A percentile compares a stretch with the other conserved stretches of the same genome.
These are phyloP conservation scores for Lactifluus volemus DNA, from an alignment of 768 basidiomycete species.

Conservation along the genomic window DNA sequence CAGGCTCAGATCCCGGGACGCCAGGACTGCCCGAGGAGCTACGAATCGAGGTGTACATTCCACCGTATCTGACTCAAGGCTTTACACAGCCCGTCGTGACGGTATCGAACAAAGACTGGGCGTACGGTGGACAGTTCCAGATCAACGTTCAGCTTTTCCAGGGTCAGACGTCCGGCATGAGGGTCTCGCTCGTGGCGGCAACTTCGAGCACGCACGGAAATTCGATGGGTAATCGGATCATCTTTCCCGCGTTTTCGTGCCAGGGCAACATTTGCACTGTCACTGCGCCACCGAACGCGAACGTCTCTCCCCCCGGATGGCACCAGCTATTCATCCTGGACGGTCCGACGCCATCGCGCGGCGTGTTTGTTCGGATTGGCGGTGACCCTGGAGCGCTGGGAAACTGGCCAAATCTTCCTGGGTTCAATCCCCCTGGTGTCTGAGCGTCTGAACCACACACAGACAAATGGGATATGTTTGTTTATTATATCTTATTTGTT, in stretches of 20 bases:
- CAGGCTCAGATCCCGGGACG: slow-evolving; percentile 68
- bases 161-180: slow-evolving; percentile 39
- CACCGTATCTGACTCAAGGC: slow-evolving; percentile 71
- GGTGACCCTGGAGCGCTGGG: slow-evolving; percentile 64
- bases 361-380: slow-evolving; percentile 69
- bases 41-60: slow-evolving; percentile 73
- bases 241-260: slow-evolving; percentile 69
- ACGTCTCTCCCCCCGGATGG: slow-evolving; percentile 68
- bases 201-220: slow-evolving; percentile 74
- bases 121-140: slow-evolving; percentile 39
- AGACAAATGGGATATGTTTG: too few species aligned
- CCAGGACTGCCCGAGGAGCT: slow-evolving; percentile 64
- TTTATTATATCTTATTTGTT: too few species aligned
- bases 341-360: slow-evolving; percentile 69
- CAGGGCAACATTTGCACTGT: slow-evolving; percentile 67
- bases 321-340: slow-evolving; percentile 70
- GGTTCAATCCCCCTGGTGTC: slow-evolving; percentile 60
- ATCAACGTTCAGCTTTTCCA: slow-evolving; percentile 40
- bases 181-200: slow-evolving; percentile 61
- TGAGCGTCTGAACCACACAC: slow-evolving; percentile 15
- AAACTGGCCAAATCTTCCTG: slow-evolving; percentile 64
- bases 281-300: slow-evolving; percentile 62
- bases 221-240: slow-evolving; percentile 58
- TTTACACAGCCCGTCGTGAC: slow-evolving; percentile 53
- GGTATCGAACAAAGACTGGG: slow-evolving; percentile 55